Evolutionary conservation across 2,329 filamentous ascomycete species (phyloP).

Genomic region (Trichoderma citrinoviride): DNA sequence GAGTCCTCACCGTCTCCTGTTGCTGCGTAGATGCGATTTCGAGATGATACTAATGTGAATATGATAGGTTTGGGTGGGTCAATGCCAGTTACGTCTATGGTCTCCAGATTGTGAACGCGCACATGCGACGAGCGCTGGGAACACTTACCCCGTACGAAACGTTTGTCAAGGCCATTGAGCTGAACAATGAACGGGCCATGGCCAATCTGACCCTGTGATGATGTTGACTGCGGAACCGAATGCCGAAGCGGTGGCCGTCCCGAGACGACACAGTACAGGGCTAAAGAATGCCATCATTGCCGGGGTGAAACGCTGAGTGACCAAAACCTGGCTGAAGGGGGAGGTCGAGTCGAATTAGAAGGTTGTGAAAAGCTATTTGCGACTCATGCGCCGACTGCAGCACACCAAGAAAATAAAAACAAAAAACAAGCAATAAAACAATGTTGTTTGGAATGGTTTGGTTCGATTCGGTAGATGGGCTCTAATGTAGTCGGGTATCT

Average conservation of each 20-base stretch:
- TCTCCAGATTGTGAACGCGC: conserved; percentile 80
- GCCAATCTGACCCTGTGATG: conserved; percentile 38
- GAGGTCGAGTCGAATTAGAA: background rate
- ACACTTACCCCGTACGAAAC: conserved; percentile 83
- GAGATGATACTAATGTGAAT: conserved; percentile 29
- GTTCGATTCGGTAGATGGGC: no score
- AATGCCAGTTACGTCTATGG: conserved; percentile 97
- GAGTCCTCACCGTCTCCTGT: conserved; percentile 42
- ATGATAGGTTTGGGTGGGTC: conserved; percentile 87
- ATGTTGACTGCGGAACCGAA: background rate
- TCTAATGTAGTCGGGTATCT: no score
- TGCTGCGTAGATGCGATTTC: background rate
- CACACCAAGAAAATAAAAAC: conserved; percentile 15
- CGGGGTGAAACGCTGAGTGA: background rate
- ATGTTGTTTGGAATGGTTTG: background rate
- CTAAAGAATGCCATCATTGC: background rate
- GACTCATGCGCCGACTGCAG: background rate
- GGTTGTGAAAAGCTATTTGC: background rate
- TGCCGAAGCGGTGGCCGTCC: background rate
- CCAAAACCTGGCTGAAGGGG: background rate
- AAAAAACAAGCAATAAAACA: conserved; percentile 14
- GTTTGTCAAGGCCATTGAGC: conserved; percentile 67
- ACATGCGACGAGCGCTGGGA: conserved; percentile 85
- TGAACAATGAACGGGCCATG: conserved; percentile 53
- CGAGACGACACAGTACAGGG: background rate